Evolutionary conservation across 768 basidiomycete genomes (phyloP).

Genomic region (Mycena polygramma): DNA sequence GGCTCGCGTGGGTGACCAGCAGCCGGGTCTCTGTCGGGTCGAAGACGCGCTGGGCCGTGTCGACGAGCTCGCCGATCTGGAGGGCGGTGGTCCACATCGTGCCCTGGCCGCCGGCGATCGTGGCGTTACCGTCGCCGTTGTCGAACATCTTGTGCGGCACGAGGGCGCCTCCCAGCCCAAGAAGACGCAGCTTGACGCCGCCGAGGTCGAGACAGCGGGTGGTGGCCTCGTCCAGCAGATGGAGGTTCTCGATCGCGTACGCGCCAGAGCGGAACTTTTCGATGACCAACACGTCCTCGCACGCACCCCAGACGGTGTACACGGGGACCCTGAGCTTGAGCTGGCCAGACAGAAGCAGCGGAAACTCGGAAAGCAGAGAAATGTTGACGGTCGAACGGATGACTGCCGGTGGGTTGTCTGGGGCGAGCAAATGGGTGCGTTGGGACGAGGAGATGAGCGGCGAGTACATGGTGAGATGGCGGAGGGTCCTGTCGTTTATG

Average conservation of each 20-base stretch:
- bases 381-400: constrained; percentile 84
- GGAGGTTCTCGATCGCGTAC: constrained; percentile 90
- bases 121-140: constrained; percentile 93
- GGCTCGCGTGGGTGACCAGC: constrained; percentile 91
- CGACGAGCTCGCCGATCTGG: constrained; percentile 97
- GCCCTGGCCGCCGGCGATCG: constrained; percentile 98
- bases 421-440: constrained; percentile 80
- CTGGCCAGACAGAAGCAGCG: constrained; percentile 89
- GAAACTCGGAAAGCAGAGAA: constrained; percentile 92
- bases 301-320: constrained; percentile 97
- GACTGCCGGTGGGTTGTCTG: constrained; percentile 73
- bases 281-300: constrained; percentile 93
- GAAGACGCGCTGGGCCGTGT: constrained; percentile 94
- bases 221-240: constrained; percentile 95
- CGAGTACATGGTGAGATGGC: constrained; percentile 96
- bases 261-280: constrained; percentile 92
- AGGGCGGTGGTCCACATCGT: constrained; percentile 99
- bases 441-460: constrained; percentile 90
- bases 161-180: constrained; percentile 96
- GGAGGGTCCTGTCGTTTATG: constrained; percentile 95
- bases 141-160: constrained; percentile 96
- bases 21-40: constrained; percentile 95
- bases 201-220: constrained; percentile 92
- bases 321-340: constrained; percentile 94
- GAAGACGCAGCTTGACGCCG: constrained; percentile 91